Evolutionary conservation across 23 red algal species (phyloP).

Genomic region (Agarophyton chilense): DNA sequence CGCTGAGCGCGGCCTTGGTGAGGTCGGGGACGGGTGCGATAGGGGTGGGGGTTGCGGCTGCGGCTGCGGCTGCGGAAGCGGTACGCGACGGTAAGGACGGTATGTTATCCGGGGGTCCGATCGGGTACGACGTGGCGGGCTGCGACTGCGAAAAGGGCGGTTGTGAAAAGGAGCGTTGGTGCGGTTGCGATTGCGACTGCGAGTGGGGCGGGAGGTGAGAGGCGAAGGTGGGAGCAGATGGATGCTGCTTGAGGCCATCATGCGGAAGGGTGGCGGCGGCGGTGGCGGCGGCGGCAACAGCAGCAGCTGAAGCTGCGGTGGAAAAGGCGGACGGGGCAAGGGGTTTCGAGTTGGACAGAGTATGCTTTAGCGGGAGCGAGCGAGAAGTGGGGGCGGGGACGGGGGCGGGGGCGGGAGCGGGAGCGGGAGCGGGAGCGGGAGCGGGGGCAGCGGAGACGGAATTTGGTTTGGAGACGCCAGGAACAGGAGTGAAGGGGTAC

Average conservation of each 20-base stretch:
- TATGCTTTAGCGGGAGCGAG: neutral
- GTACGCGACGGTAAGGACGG: neutral
- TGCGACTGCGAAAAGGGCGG: neutral
- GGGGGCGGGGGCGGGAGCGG: constrained; percentile 13
- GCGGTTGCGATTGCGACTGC: no score
- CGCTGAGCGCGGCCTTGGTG: constrained; percentile 24
- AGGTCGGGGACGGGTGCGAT: constrained; percentile 21
- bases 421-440: no score
- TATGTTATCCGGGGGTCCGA: neutral
- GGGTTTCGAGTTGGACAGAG: neutral
- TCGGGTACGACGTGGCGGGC: neutral
- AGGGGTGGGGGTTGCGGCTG: neutral
- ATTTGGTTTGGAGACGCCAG: no score
- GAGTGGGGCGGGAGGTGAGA: neutral
- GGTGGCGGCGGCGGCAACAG: no score
- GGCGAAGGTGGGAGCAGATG: neutral
- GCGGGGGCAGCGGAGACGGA: no score
- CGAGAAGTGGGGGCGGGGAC: neutral
- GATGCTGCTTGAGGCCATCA: neutral
- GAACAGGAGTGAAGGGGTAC: constrained; percentile 49
- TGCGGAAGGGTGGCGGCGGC: no score
- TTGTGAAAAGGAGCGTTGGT: no score
- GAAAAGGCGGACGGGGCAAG: neutral
- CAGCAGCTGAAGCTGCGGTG: no score
- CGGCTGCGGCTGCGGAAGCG: neutral